Percentiles rank a stretch among this genome's conserved stretches.
Conservation (phyloP, 2,329 filamentous ascomycete species). For the Fusarium redolens region DNA sequence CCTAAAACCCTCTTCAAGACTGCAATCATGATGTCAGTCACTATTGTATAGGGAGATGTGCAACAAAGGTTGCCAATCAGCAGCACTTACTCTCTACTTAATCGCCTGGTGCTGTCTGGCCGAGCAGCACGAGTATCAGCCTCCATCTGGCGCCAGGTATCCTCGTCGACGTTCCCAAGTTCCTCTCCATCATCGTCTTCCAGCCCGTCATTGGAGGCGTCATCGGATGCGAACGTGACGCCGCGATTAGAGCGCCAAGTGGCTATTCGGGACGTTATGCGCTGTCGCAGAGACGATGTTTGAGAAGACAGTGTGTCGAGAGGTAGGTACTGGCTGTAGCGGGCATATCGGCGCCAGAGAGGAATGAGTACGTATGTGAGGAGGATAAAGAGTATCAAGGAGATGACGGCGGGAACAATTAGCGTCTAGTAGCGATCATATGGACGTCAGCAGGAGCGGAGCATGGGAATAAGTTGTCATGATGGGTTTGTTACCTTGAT, state of each 20-base stretch:
- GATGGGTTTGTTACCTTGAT: conserved; percentile 48
- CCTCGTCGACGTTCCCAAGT: conserved; percentile 68
- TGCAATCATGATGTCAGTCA: conserved; percentile 41
- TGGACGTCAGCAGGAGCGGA: conserved; percentile 22
- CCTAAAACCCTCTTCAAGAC: conserved; percentile 68
- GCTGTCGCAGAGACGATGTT: conserved; percentile 65
- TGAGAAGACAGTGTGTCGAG: conserved; percentile 71
- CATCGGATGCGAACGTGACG: conserved; percentile 56
- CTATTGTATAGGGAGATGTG: not conserved
- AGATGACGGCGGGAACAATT: conserved; percentile 76
- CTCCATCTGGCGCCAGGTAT: conserved; percentile 57
- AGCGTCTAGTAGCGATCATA: conserved; percentile 65
- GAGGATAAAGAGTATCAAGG: conserved; percentile 74
- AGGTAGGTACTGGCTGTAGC: conserved; percentile 80
- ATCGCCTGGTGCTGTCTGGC: conserved; percentile 65
- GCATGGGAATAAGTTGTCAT: conserved; percentile 7
- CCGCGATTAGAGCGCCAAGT: conserved; percentile 59
- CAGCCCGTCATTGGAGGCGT: conserved; percentile 62
- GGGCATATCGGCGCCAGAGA: conserved; percentile 75
- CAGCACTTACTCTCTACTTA: conserved; percentile 76
- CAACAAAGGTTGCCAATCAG: not conserved
- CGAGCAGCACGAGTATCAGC: conserved; percentile 48
- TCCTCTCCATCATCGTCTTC: conserved; percentile 73
- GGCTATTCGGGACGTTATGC: conserved; percentile 53
- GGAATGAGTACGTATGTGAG: conserved; percentile 74